A percentile compares a stretch with the other conserved stretches of the same genome.
These are phyloP conservation scores for Gaultheria prostrata DNA, from an alignment of 148 eudicot species.

Conservation along the genomic window DNA sequence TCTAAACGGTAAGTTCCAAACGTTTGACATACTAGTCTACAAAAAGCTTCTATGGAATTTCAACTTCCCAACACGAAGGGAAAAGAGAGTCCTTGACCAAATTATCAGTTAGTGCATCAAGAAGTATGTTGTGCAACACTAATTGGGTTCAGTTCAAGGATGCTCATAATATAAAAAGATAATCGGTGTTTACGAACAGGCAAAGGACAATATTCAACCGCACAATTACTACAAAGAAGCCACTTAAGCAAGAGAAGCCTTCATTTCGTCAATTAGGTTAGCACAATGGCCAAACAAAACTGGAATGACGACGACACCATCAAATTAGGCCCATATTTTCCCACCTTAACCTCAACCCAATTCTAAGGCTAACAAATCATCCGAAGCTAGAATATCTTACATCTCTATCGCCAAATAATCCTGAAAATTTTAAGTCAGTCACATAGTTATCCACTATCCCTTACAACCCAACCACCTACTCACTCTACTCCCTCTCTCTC, in stretches of 20 bases:
- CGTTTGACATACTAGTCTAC: not conserved
- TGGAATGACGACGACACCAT: not conserved
- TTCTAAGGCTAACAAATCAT: not conserved
- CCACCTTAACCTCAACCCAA: not conserved
- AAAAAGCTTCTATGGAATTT: not conserved
- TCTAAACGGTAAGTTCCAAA: not conserved
- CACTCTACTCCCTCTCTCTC: not conserved
- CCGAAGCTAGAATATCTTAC: not conserved
- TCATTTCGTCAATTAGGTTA: not conserved
- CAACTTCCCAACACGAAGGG: not conserved
- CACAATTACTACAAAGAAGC: not conserved
- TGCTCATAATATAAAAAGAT: not conserved
- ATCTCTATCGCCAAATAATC: not conserved
- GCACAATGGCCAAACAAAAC: not conserved
- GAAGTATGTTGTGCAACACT: not conserved
- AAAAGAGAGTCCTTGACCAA: not conserved
- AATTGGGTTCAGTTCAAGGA: not conserved
- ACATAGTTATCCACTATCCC: not conserved
- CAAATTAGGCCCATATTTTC: not conserved
- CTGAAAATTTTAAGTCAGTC: not conserved
- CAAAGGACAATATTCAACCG: not conserved
- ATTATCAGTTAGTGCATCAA: not conserved
- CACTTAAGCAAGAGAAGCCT: not conserved
- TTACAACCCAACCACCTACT: not conserved
- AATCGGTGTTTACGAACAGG: no score